These are phyloP conservation scores for Pyricularia pennisetigena DNA, from an alignment of 2,329 filamentous ascomycete species.

Conservation along the genomic window DNA sequence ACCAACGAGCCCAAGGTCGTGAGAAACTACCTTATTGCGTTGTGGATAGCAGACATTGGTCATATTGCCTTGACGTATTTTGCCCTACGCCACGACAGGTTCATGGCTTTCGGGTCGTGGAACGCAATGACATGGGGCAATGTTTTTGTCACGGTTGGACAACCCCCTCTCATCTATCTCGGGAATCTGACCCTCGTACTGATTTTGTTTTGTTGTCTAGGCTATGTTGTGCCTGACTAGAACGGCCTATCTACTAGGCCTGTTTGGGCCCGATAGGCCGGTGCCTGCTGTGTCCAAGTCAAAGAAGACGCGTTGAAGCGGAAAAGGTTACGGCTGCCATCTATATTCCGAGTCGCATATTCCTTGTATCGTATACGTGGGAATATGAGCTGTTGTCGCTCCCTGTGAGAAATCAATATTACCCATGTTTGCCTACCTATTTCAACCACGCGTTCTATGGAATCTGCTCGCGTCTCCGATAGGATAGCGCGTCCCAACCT, in stretches of 20 bases:
- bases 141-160: conserved; percentile 50
- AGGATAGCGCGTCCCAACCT: background rate
- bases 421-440: background rate
- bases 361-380: background rate
- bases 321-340: conserved; percentile 6
- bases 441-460: background rate
- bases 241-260: conserved; percentile 45
- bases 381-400: background rate
- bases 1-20: conserved; percentile 58
- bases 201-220: conserved; percentile 18
- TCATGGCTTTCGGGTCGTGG: conserved; percentile 47
- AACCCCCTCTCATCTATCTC: conserved; percentile 4
- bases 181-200: background rate
- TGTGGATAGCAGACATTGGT: conserved; percentile 57
- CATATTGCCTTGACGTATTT: conserved; percentile 54
- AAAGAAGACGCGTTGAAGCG: conserved; percentile 10
- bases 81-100: conserved; percentile 44
- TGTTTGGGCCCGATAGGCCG: conserved; percentile 41
- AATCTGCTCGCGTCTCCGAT: background rate
- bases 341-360: background rate
- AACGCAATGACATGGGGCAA: conserved; percentile 68
- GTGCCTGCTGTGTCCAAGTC: background rate
- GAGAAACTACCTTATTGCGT: conserved; percentile 54
- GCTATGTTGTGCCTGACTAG: conserved; percentile 45
- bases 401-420: background rate